Evolutionary conservation across 1,284 basidiomycete species (phyloP), one percentile per base, ranked within the genome.

Genomic region (Kwoniella shivajii): DNA sequence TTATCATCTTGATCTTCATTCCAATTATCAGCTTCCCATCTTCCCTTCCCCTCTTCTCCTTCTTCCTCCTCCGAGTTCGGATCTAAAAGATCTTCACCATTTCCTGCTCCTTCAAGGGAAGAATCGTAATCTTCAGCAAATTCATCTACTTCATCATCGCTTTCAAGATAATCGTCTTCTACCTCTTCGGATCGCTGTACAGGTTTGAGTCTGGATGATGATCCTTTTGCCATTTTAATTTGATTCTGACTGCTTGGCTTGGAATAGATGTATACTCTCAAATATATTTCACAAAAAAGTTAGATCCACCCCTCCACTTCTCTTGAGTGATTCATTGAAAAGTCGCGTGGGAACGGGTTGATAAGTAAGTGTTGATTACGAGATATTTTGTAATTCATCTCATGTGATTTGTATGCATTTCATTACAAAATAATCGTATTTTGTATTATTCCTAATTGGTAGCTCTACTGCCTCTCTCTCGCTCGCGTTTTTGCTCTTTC

Each of bases 11-110:
- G 42, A 20, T 63, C 63, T 26, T 58, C 69, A 30, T 71, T 61
- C 71, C 75, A 74, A 20, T 74, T 68, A 61, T 78, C 77, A 10
- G 72, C 67, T 52, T 74, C 69, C 65, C 69, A 78, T 38, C 58
- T 53, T 4, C 67, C 72, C 22, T 64, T 64, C 20, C 61, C 64
- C 27, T 67, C 64, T 27, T 67, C 71, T n/a, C 55, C 60, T 29
- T 84, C 78, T 3, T 78, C 79, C 63, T 84, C 83, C 1, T 76
- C 68, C 50, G 82, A 57, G 11, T 58, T 60, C 20, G 61, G 61
- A 22, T 61, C 66, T 4, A 66, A 65, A 13, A 68, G 65, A 27
- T 71, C 56, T 4, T 51, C 43, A 24, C 45, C 56, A 18, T 54
- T 34, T 13, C 37, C 31, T 18, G 36, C 18, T 20, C 9, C 31